Base-by-base conservation (phyloP, 179 eudicot genomes). In the Dionaea muscipula region DNA sequence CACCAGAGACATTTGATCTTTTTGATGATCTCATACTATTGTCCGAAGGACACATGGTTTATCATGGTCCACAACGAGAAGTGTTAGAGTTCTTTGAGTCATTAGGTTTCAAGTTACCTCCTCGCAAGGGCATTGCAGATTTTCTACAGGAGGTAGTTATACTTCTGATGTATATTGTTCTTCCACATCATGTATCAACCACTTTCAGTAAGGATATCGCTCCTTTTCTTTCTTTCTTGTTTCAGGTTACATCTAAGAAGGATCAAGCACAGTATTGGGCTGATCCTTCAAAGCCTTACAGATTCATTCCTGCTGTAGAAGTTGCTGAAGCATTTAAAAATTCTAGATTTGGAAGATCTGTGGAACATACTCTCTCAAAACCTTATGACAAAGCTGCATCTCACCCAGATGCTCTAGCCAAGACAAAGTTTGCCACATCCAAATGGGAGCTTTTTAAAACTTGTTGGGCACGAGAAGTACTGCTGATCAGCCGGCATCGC, bases 251-350 rank as follows among this genome's bases (percentile, higher is more conserved):
- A 26, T 91, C 93, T 18, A 72, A 43, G 75, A 91, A 88, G 64
- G 98, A 91, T 59, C 98, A 91, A 62, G 83, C 51, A 52, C 96
- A 91, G 60, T 91, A 88, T 59, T 84, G 98, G 98, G 86, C 85
- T 16, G 82, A 82, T 69, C 41, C 75, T 71, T 77, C 91, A 25
- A 74, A 61, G 65, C 96, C 94, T 21, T 84, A 91, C 43, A 71
- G 57, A 18, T 91, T 71, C 68, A 58, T 91, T 58, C 65, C 86
- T 17, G 84, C 73, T 47, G 58, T 77, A 51, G 71, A 71, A 59
- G 73, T 91, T 47, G 91, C 94, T 18, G 79, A 79, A 67, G 89
- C 82, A 27, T 88, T 82, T 55, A 78, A 51, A 47, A 78, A 61
- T 35, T 91, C 91, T 28, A 67, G 72, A 68, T 77, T 75, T 62